phyloP scores from a whole-genome alignment of 345 rosid genomes.

The Lagerstroemia speciosa region DNA sequence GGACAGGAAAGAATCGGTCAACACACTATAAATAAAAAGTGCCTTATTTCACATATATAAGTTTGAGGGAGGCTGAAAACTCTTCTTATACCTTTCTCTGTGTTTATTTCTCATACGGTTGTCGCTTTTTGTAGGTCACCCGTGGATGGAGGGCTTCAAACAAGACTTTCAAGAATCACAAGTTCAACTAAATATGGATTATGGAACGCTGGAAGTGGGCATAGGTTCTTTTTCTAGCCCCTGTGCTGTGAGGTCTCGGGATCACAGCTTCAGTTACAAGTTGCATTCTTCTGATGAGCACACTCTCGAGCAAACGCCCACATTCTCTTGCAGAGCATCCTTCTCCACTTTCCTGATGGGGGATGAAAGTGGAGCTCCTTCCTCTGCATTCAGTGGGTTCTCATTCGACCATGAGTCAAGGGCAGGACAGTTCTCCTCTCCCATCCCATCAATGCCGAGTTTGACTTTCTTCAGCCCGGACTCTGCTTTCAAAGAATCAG shows the following conservation, averaged over 20 bases:
- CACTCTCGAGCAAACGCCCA: conserved; percentile 24
- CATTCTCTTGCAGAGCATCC: conserved; percentile 36
- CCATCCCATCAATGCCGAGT: conserved; percentile 60
- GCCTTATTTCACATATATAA: not conserved
- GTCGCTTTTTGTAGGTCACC: conserved; percentile 40
- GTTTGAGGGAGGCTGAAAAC: not conserved
- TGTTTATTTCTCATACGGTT: not conserved
- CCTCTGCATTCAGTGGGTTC: conserved; percentile 33
- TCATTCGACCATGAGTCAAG: conserved; percentile 47
- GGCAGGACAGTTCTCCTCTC: conserved; percentile 19
- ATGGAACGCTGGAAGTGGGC: conserved; percentile 29
- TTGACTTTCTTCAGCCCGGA: conserved; percentile 49
- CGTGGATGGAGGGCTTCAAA: conserved; percentile 53
- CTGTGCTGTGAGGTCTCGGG: conserved; percentile 31
- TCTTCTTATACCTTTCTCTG: not conserved
- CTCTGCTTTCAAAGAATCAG: conserved; percentile 20
- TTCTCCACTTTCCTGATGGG: conserved; percentile 45
- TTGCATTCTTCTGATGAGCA: conserved; percentile 13
- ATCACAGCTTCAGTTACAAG: conserved; percentile 47
- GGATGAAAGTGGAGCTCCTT: conserved; percentile 14
- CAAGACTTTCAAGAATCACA: conserved; percentile 26
- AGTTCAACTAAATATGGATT: conserved; percentile 10
- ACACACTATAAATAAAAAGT: too few relatives aligned
- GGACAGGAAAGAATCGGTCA: too few relatives aligned
- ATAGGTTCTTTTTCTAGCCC: conserved; percentile 34